Percentiles rank a stretch among this genome's conserved stretches.
phyloP scores from a whole-genome alignment of 1,139 yeast species.

The Sugiyamaella castrensis region DNA sequence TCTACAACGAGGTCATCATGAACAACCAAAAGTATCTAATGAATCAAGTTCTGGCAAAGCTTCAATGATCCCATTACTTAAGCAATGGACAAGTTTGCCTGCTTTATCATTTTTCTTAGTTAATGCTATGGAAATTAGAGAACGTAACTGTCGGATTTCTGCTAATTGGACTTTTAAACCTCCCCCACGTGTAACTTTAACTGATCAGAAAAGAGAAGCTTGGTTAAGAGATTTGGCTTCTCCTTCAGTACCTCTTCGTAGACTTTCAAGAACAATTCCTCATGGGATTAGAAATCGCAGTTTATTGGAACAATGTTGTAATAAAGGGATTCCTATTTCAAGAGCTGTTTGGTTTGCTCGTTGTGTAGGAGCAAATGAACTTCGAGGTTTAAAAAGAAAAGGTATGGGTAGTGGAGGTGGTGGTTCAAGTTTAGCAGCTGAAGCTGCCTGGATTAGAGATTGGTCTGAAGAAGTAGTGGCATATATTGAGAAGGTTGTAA shows the following conservation, averaged over 20 bases:
- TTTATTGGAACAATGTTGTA: conserved; percentile 67
- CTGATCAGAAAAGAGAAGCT: conserved; percentile 77
- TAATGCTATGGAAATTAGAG: conserved; percentile 63
- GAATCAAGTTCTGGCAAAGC: conserved; percentile 40
- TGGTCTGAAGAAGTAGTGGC: conserved; percentile 82
- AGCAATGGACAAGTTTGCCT: conserved; percentile 52
- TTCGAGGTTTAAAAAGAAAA: conserved; percentile 62
- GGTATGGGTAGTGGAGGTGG: conserved; percentile 28
- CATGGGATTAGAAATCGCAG: conserved; percentile 80
- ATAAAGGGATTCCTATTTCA: conserved; percentile 62
- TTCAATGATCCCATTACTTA: conserved; percentile 35
- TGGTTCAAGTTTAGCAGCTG: conserved; percentile 37
- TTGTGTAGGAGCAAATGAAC: conserved; percentile 81
- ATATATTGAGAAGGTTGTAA: conserved; percentile 50
- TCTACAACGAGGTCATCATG: conserved; percentile 58
- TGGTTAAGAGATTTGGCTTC: conserved; percentile 83
- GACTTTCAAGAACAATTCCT: conserved; percentile 77
- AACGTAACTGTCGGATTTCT: conserved; percentile 59
- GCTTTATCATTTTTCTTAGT: conserved; percentile 62
- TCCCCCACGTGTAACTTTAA: conserved; percentile 84
- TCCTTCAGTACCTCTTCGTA: conserved; percentile 59
- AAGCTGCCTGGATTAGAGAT: conserved; percentile 69
- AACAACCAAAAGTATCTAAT: conserved; percentile 53
- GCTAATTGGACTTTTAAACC: conserved; percentile 60
- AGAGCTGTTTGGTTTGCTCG: conserved; percentile 89